These are phyloP conservation scores for Lachancea nothofagi DNA, from an alignment of 805 yeast genomes.

Conservation along the genomic window DNA sequence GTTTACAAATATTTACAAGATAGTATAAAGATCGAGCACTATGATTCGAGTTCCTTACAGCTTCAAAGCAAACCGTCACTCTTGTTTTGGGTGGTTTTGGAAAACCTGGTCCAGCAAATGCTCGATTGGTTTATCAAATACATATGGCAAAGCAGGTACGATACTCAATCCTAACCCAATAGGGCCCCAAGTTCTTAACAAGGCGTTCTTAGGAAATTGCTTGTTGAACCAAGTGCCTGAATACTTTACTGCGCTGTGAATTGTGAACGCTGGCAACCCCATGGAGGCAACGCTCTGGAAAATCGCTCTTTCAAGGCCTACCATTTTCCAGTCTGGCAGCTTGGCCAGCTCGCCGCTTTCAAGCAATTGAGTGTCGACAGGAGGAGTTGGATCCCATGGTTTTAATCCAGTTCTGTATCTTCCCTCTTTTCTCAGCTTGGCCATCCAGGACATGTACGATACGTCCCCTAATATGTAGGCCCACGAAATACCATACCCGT, in stretches of 20 bases:
- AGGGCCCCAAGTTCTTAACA: slow-evolving; percentile 62
- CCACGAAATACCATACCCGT: slow-evolving; percentile 75
- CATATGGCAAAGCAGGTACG: slow-evolving; percentile 70
- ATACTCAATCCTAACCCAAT: slow-evolving; percentile 71
- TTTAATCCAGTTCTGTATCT: slow-evolving; percentile 50
- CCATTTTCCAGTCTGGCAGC: slow-evolving; percentile 62
- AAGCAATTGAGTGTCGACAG: slow-evolving; percentile 28
- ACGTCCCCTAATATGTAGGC: slow-evolving; percentile 71
- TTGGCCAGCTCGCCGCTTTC: slow-evolving; percentile 36
- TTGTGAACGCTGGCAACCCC: slow-evolving; percentile 84
- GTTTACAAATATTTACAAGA: slow-evolving; percentile 3
- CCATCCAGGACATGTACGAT: slow-evolving; percentile 66
- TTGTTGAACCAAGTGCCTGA: slow-evolving; percentile 54
- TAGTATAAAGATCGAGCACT: too few relatives aligned
- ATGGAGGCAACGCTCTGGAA: slow-evolving; percentile 79
- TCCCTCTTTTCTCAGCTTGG: slow-evolving; percentile 60
- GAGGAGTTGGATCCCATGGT: slow-evolving; percentile 60
- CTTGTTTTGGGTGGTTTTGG: slow-evolving; percentile 29
- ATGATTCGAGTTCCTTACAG: too few relatives aligned
- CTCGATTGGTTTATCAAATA: slow-evolving; percentile 82
- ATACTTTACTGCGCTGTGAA: slow-evolving; percentile 69
- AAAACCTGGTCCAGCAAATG: slow-evolving; percentile 57
- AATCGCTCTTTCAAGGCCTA: slow-evolving; percentile 63
- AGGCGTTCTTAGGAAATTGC: slow-evolving; percentile 41
- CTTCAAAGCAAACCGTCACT: neutral